Conservation (phyloP, 176 grass and related monocot species). For the Carex kokanica region DNA sequence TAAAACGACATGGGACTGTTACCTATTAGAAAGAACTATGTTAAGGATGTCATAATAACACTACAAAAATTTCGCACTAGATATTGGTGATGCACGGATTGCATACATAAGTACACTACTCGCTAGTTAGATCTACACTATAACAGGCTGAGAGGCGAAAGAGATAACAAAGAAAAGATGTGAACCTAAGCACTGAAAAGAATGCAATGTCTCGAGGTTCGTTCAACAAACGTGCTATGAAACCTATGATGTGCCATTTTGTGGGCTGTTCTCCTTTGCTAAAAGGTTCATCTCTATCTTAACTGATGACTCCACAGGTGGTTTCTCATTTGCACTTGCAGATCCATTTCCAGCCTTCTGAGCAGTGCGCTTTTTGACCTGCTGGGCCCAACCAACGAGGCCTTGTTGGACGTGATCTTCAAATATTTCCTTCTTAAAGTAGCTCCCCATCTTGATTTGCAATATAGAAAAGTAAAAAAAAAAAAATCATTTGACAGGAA, state of each 20-base stretch:
- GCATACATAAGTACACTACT: not conserved
- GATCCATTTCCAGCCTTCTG: conserved; percentile 9
- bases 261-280: not conserved
- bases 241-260: conserved; percentile 12
- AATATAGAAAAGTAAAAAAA: conserved; percentile 15
- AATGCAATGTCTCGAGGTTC: not conserved
- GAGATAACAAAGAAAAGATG: not conserved
- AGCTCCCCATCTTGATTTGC: conserved; percentile 65
- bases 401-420: conserved; percentile 74
- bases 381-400: conserved; percentile 58
- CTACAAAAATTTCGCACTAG: conserved; percentile 5
- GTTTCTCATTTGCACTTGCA: not conserved
- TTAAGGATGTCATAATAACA: not conserved
- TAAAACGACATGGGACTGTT: not conserved
- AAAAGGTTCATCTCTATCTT: conserved; percentile 28
- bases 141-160: not conserved
- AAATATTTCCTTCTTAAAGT: conserved; percentile 80
- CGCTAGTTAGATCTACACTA: not conserved
- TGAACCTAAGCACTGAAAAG: not conserved
- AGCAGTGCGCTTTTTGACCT: conserved; percentile 46
- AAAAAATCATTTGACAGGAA: not conserved
- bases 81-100: not conserved
- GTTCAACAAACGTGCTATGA: not conserved
- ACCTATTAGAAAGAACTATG: not conserved
- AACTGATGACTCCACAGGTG: conserved; percentile 9